Conservation (phyloP, 1,284 basidiomycete genomes). For the Fomitopsis pinicola region DNA sequence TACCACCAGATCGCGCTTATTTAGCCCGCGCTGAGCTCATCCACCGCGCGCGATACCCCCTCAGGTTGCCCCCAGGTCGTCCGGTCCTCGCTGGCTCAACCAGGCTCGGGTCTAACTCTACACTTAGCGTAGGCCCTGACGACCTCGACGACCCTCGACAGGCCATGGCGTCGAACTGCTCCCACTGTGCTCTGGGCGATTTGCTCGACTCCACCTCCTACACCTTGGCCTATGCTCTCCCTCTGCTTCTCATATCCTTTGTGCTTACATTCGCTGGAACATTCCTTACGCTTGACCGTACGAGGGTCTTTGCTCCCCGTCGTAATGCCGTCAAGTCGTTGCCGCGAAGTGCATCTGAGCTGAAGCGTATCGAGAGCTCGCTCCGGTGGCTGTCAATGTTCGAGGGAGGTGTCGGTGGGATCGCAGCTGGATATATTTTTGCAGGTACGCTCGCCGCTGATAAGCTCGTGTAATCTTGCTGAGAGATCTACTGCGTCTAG, state of each 20-base stretch:
- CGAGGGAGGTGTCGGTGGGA: conserved; percentile 60
- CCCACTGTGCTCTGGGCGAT: conserved; percentile 17
- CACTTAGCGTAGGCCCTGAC: no score
- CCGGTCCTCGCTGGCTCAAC: neutral
- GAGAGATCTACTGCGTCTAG: conserved; percentile 24
- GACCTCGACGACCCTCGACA: neutral
- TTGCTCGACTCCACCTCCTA: conserved; percentile 22
- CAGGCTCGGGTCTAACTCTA: neutral
- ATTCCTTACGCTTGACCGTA: conserved; percentile 65
- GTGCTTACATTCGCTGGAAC: conserved; percentile 57
- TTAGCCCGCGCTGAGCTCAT: neutral
- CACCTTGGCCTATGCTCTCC: conserved; percentile 48
- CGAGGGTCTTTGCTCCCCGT: conserved; percentile 51
- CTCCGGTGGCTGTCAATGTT: conserved; percentile 33
- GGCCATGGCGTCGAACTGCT: conserved; percentile 14
- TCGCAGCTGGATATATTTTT: conserved; percentile 53
- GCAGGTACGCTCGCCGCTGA: conserved; percentile 40
- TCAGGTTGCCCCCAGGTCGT: neutral
- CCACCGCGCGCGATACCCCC: neutral
- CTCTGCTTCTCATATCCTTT: conserved; percentile 48
- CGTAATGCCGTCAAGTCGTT: conserved; percentile 7
- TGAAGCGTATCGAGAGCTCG: conserved; percentile 20
- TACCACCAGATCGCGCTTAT: neutral
- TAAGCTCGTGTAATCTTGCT: neutral
- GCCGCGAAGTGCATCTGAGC: conserved; percentile 5